Percentiles rank a stretch among this genome's conserved stretches.
Conservation (phyloP, 2,329 filamentous ascomycete genomes). For the Pyricularia grisea region DNA sequence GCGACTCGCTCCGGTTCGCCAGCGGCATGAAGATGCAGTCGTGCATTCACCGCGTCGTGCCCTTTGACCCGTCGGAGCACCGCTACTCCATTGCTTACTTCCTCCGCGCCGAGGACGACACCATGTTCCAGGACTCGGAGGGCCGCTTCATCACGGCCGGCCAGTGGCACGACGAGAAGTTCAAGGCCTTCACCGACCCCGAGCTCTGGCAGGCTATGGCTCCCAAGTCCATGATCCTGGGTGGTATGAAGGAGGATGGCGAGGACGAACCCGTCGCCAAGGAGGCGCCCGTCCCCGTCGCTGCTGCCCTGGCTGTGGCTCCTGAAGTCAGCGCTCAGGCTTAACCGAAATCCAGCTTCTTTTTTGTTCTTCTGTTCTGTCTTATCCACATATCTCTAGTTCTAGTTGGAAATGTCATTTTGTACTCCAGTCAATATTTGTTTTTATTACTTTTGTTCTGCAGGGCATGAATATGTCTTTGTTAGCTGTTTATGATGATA, state of each 20-base stretch:
- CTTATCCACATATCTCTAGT: background rate
- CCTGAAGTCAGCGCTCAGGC: background rate
- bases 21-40: constrained; percentile 43
- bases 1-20: constrained; percentile 48
- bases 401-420: background rate
- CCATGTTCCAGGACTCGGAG: constrained; percentile 44
- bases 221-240: constrained; percentile 36
- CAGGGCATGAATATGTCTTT: background rate
- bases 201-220: constrained; percentile 35
- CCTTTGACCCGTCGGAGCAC: constrained; percentile 39
- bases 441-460: background rate
- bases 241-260: constrained; percentile 37
- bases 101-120: constrained; percentile 45
- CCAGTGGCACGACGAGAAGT: constrained; percentile 46
- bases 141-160: constrained; percentile 42
- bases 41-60: constrained; percentile 49
- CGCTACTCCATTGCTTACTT: constrained; percentile 52
- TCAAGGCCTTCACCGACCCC: constrained; percentile 35
- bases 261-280: constrained; percentile 13
- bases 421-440: background rate
- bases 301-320: background rate
- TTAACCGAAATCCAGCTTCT: background rate
- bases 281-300: background rate
- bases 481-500: background rate
- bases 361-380: background rate